Conservation (phyloP, 129 eudicot species). For the Heracleum sosnowskyi region DNA sequence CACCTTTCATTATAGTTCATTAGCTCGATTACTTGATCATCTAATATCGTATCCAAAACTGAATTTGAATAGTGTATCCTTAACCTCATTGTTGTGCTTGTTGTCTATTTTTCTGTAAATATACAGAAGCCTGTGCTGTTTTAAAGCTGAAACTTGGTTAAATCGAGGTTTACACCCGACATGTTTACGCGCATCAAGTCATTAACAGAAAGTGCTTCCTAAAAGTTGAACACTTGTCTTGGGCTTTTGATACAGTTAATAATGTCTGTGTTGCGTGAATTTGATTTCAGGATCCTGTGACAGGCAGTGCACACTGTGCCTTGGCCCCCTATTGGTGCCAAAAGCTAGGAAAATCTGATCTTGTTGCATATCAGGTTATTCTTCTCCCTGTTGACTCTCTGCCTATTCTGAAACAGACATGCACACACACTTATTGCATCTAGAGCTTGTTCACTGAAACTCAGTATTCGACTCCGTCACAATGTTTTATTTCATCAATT, state of each 20-base stretch:
- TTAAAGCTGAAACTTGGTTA: neutral
- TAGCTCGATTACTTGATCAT: neutral
- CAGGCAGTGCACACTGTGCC: constrained; percentile 87
- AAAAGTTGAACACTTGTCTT: neutral
- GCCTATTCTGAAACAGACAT: neutral
- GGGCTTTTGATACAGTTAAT: neutral
- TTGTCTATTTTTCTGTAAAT: neutral
- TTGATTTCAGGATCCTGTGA: constrained; percentile 64
- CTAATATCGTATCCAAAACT: neutral
- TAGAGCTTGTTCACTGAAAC: neutral
- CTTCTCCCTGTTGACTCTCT: neutral
- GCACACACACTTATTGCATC: neutral
- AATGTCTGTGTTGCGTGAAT: neutral
- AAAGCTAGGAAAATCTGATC: constrained; percentile 64
- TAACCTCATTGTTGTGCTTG: neutral
- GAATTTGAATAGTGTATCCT: neutral
- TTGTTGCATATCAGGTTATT: constrained; percentile 62
- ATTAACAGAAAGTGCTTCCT: neutral
- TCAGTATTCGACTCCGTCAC: neutral
- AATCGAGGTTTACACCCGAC: neutral
- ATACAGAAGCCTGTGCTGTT: neutral
- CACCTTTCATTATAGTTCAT: neutral
- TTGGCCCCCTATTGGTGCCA: constrained; percentile 74
- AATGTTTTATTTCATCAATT: neutral
- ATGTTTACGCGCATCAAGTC: neutral